A percentile compares a stretch with the other conserved stretches of the same genome.
Conservation (phyloP, 305 asterid genomes). For the Plantago coronopus region DNA sequence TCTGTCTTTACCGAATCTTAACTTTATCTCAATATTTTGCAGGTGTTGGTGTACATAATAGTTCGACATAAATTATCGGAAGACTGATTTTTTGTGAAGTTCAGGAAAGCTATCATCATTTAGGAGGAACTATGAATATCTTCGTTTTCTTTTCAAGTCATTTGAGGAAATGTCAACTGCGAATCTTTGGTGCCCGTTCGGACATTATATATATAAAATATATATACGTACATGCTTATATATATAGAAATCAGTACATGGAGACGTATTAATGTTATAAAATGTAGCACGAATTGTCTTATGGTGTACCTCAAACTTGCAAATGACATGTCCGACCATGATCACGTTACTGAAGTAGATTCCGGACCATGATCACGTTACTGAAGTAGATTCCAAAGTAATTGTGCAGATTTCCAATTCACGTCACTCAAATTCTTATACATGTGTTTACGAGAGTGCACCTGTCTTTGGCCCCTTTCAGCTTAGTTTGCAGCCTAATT, state of each 20-base stretch:
- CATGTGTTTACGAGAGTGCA: no score
- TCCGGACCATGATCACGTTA: no score
- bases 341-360: no score
- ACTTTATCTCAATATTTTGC: not conserved
- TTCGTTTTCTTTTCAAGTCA: not conserved
- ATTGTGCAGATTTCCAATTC: no score
- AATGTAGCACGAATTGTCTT: not conserved
- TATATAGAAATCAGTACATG: not conserved
- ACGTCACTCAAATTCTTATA: no score
- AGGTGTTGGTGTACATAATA: slow-evolving; percentile 6
- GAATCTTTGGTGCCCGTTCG: not conserved
- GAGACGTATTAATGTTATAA: not conserved
- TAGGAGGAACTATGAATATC: not conserved
- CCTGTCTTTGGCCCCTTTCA: no score
- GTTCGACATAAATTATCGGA: not conserved
- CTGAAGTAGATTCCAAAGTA: no score
- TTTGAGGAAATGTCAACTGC: not conserved
- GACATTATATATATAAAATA: not conserved
- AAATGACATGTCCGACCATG: no score
- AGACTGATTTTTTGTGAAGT: not conserved
- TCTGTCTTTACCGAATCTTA: not conserved
- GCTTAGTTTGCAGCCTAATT: no score
- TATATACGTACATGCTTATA: not conserved
- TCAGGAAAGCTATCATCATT: slow-evolving; percentile 5
- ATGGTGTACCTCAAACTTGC: not conserved